phyloP scores from a whole-genome alignment of 176 grass and related monocot genomes.

The Triticum monococcum region DNA sequence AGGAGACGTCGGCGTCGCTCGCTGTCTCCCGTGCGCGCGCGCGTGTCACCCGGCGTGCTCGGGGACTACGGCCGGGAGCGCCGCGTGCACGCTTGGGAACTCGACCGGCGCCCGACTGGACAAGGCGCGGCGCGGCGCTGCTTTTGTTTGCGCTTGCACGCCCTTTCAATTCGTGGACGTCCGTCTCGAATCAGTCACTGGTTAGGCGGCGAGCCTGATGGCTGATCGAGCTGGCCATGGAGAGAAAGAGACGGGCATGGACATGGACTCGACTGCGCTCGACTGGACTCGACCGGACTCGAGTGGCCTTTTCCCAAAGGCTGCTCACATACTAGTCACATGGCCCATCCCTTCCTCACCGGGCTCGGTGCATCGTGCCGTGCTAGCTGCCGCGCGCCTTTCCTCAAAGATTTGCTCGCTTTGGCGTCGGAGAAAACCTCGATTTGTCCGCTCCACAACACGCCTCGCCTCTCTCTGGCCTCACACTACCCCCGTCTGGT shows the following conservation, averaged over 20 bases:
- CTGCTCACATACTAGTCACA: constrained; percentile 13
- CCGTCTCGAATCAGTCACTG: neutral
- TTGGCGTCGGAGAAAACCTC: constrained; percentile 22
- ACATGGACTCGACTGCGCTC: neutral
- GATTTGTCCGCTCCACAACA: constrained; percentile 45
- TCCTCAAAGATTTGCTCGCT: constrained; percentile 31
- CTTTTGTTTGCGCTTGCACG: neutral
- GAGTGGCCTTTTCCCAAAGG: constrained; percentile 55
- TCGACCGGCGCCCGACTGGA: neutral
- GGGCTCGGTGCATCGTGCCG: neutral
- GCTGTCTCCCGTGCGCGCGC: neutral
- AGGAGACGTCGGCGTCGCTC: constrained; percentile 5
- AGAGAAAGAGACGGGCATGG: neutral
- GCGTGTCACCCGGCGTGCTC: constrained; percentile 29
- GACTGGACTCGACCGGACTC: constrained; percentile 11
- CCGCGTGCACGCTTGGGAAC: neutral
- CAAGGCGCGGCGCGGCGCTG: neutral
- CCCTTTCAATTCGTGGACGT: neutral
- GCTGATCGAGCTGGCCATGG: neutral
- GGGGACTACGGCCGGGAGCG: neutral
- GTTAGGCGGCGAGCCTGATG: neutral
- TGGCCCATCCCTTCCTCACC: neutral
- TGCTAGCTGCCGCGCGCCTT: neutral
- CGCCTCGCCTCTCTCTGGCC: neutral
- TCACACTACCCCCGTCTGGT: constrained; percentile 1